Base-by-base conservation (phyloP, 495 filamentous ascomycete genomes). In the Umbilicaria muhlenbergii region DNA sequence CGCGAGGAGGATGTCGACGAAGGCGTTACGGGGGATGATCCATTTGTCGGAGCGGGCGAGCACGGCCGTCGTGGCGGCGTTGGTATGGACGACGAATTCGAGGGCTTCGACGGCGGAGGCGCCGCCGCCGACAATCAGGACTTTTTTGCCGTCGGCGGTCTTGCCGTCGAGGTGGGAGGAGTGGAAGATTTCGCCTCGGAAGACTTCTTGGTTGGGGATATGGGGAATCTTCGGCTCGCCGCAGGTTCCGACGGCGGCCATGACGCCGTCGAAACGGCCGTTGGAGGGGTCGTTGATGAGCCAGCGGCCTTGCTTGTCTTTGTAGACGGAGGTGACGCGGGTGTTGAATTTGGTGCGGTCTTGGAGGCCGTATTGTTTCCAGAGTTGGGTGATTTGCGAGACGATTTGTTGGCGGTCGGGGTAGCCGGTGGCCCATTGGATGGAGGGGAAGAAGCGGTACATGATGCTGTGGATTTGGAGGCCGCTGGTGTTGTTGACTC, bases 401-500 rank as follows among this genome's bases (percentile, higher is more conserved):
- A 84, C 66, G 48, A 92, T 88, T 49, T 83, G 74, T 44, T 77
- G 58, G 32, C 81, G 76, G 38, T 78, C 69, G 0, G 86, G 86
- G 54, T 92, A 91, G 36, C 81, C 80, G 12, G 62, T 60, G n/a
- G 67, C 61, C 73, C 82, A 91, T 40, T 67, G 64, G 2, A 92
- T 73, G 0, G 80, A 83, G 0, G 85, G 86, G 46, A 87, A 83
- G 58, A 91, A 93, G 28, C 86, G 75, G 59, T 88, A 91, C 84
- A 91, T 88, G 45, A 87, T 61, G 35, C 78, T 83, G 56, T 91
- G 81, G 33, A 91, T 84, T 50, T 91, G 84, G 0, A 91, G 71
- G 35, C 79, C 70, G 1, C 81, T 86, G 10, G 84, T 88, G 45
- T 80, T 83, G 65, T 88, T 88, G 34, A 89, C 85, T 63, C 73